Evolutionary conservation across 225 moss, liverwort and hornwort genomes (phyloP).

Genomic region (Pseudisothecium myosuroides): DNA sequence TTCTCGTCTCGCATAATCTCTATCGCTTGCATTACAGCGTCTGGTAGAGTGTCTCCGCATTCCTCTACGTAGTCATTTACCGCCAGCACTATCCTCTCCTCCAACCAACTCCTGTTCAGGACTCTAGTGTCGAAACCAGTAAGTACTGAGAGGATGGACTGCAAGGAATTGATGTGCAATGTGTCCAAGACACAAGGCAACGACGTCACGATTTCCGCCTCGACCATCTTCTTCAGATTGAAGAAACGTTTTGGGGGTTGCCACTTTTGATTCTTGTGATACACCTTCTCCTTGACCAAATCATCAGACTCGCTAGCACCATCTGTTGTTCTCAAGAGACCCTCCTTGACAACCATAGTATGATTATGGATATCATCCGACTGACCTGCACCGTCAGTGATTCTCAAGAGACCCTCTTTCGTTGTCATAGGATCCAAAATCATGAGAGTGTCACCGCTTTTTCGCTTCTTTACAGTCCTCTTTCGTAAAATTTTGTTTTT

Average conservation of each 20-base stretch:
- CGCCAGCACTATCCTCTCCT: constrained; percentile 22
- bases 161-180: constrained; percentile 11
- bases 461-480: constrained; percentile 3
- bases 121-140: constrained; percentile 2
- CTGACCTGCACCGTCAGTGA: not conserved
- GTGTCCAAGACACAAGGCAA: constrained; percentile 34
- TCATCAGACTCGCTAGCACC: not conserved
- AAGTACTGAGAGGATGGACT: constrained; percentile 14
- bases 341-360: not conserved
- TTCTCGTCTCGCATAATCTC: constrained; percentile 22
- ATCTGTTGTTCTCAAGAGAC: not conserved
- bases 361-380: not conserved
- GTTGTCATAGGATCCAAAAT: not conserved
- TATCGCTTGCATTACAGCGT: constrained; percentile 11
- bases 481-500: constrained; percentile 18
- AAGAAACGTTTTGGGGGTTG: not conserved
- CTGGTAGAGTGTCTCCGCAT: constrained; percentile 7
- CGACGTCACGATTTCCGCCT: constrained; percentile 27
- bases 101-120: constrained; percentile 30
- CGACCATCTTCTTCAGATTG: constrained; percentile 11
- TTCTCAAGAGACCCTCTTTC: not conserved
- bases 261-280: not conserved
- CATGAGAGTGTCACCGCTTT: not conserved
- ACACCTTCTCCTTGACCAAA: not conserved
- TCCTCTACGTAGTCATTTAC: constrained; percentile 2